Evolutionary conservation across 208 protist species (phyloP), one percentile per base, ranked within the genome.

Genomic region (Crithidia acanthocephali): DNA sequence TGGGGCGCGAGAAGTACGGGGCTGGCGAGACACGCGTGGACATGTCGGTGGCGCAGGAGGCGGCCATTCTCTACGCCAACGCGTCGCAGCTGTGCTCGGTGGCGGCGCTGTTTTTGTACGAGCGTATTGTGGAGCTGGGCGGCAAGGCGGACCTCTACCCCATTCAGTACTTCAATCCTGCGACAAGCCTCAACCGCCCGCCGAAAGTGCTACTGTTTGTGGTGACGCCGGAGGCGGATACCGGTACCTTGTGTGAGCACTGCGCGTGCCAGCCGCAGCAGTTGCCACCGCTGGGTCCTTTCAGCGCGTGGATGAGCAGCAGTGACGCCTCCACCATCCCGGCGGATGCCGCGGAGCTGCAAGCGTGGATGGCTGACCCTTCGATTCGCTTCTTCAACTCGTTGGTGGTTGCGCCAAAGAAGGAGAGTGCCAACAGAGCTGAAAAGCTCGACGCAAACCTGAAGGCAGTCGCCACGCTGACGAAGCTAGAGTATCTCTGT

Each of bases 31-130:
- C 75, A 18, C 60, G 57, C 9, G 68, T 77, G 0, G 74, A 88
- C 57, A 77, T 81, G 68, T 59, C 65, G 7, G 76, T 79, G 5
- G 65, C 76, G 2, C 76, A 77, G 52, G 83, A 83, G 74, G 58
- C 72, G 7, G 78, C 72, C 16, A 84, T 89, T 27, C n/a, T 89
- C 5, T 89, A 89, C 73, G 66, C 75, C 50, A 81, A 81, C 47
- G 73, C 76, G 5, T 81, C 76, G 22, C 67, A 69, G 48, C 48
- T 85, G 9, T 88, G 83, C 66, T 60, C 76, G 2, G 52, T 59
- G 1, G 35, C 76, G 9, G 84, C 84, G 25, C 68, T 84, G 20
- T 86, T 85, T 48, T 32, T 89, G 3, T 79, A 70, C 27, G 84
- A 89, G 68, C 76, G 81, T 8, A 72, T 89, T 16, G 56, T 73